These are phyloP conservation scores for Penicillium griseofulvum DNA, from an alignment of 2,329 filamentous ascomycete species.

Conservation along the genomic window DNA sequence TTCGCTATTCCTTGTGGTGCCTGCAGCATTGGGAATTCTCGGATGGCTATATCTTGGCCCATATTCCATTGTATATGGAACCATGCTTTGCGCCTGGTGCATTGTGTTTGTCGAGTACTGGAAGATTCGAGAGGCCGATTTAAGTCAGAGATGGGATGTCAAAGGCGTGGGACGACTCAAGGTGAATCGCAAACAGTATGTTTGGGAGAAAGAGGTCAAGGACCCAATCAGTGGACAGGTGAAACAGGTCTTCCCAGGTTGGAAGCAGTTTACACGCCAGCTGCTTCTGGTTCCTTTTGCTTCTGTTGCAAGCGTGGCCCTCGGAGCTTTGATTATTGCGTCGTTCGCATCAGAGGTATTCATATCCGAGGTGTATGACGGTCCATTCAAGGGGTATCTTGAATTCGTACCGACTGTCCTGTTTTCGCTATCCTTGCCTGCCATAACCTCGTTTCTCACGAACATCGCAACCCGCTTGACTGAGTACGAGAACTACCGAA, in stretches of 20 bases:
- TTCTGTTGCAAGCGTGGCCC: constrained; percentile 64
- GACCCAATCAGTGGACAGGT: constrained; percentile 82
- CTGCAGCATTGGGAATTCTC: constrained; percentile 71
- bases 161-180: constrained; percentile 80
- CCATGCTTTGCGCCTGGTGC: constrained; percentile 79
- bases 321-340: constrained; percentile 78
- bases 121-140: constrained; percentile 87
- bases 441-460: constrained; percentile 73
- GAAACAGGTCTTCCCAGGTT: constrained; percentile 70
- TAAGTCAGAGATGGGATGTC: constrained; percentile 85
- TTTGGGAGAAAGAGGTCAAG: constrained; percentile 70
- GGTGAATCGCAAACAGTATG: constrained; percentile 71
- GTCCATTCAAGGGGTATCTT: constrained; percentile 79
- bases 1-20: constrained; percentile 79
- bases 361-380: constrained; percentile 88
- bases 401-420: constrained; percentile 85
- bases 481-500: constrained; percentile 88
- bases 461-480: constrained; percentile 73
- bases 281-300: constrained; percentile 83
- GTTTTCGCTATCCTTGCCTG: constrained; percentile 76
- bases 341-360: constrained; percentile 95
- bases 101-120: constrained; percentile 91
- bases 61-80: constrained; percentile 77
- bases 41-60: constrained; percentile 80
- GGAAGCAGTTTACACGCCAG: constrained; percentile 73